Base-by-base conservation (phyloP, 78 protist genomes). In the Planoprotostelium fungivorum region DNA sequence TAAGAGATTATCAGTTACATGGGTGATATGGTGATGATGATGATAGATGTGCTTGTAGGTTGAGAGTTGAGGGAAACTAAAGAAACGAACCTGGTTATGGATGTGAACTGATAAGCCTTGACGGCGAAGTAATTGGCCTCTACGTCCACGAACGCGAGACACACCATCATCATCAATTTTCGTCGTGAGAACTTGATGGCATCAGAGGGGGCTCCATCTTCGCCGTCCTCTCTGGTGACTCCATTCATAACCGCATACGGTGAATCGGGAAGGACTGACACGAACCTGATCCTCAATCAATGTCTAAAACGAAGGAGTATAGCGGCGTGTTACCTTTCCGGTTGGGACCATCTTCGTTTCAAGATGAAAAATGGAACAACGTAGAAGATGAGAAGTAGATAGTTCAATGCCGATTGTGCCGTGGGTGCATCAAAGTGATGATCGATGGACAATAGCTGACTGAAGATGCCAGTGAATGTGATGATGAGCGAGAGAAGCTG, bases 71-170 rank as follows among this genome's bases (percentile, higher is more conserved):
- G n/a, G n/a, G n/a, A n/a, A n/a, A n/a, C n/a, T n/a, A n/a, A n/a
- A n/a, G n/a, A n/a, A n/a, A 39, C 85, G 37, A 87, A 83, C 34
- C 86, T 85, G 0, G 96, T 92, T 28, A 95, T 90, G 0, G 93
- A 63, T 16, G 97, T 91, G 83, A 95, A 95, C 63, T 94, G 94
- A 88, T 94, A 96, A 23, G 98, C 97, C 28, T 91, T 86, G 0
- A 93, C 95, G 0, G 88, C 93, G 0, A 94, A 86, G 35, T 85
- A 96, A 38, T 96, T 96, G 29, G 96, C 98, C 86, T 96, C 98
- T 63, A 96, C 94, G 89, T 96, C 98, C 28, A 94, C 87, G 34
- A 96, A 38, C 34, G 96, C 92, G 87, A 94, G 84, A 35, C 94
- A 93, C 34, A 86, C 36, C 31, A 88, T 38, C 1, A 88, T 87